Evolutionary conservation across 805 yeast species (phyloP).

Genomic region (Clavispora asparagi): DNA sequence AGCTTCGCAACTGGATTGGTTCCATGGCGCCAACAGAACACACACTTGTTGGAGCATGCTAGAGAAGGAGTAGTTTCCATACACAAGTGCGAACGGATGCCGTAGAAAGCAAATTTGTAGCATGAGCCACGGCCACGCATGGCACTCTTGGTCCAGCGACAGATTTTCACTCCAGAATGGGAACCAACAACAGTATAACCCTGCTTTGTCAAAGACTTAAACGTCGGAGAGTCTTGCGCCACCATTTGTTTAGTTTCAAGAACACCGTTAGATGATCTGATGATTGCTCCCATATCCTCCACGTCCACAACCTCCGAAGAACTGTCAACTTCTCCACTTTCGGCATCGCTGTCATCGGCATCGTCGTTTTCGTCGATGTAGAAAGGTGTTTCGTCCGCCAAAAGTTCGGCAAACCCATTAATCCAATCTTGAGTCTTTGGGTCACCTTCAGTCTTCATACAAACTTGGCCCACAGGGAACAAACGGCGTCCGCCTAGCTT

Average conservation of each 20-base stretch:
- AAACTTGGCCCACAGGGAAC: slow-evolving; percentile 78
- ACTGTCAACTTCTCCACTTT: slow-evolving; percentile 35
- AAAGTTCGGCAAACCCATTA: slow-evolving; percentile 49
- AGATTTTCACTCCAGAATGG: slow-evolving; percentile 91
- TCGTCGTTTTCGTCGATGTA: slow-evolving; percentile 46
- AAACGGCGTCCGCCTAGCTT: slow-evolving; percentile 83
- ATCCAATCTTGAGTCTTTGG: slow-evolving; percentile 63
- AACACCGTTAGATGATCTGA: slow-evolving; percentile 30
- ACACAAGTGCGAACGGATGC: slow-evolving; percentile 84
- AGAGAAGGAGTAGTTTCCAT: slow-evolving; percentile 95
- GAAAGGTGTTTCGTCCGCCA: slow-evolving; percentile 70
- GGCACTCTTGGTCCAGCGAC: slow-evolving; percentile 96
- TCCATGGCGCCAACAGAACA: slow-evolving; percentile 96
- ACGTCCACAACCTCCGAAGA: slow-evolving; percentile 58
- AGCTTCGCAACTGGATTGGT: slow-evolving; percentile 94
- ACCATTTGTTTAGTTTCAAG: slow-evolving; percentile 69
- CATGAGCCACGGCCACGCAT: slow-evolving; percentile 92
- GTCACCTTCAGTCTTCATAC: slow-evolving; percentile 68
- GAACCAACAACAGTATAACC: slow-evolving; percentile 92
- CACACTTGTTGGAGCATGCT: slow-evolving; percentile 93
- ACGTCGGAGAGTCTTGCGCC: slow-evolving; percentile 84
- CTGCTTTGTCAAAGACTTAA: slow-evolving; percentile 81
- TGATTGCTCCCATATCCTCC: slow-evolving; percentile 77
- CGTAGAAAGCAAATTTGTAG: slow-evolving; percentile 88
- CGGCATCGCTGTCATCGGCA: slow-evolving; percentile 53